These are phyloP conservation scores for Cephalotrichum gorgonifer DNA, from an alignment of 2,329 filamentous ascomycete genomes.

Conservation along the genomic window DNA sequence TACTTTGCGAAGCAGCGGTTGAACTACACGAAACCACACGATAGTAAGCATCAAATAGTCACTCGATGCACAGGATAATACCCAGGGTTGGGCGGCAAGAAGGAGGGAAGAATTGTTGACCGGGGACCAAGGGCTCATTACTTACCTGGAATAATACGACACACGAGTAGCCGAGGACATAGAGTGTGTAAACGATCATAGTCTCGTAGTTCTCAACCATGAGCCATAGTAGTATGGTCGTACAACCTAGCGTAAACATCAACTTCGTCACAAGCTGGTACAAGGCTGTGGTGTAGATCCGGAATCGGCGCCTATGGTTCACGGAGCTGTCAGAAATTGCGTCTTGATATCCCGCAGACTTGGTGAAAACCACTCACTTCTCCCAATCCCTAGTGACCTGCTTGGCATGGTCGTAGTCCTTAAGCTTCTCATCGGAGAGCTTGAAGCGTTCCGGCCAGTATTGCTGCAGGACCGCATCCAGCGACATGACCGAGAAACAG, in stretches of 20 bases:
- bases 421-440: constrained; percentile 21
- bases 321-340: not conserved
- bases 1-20: constrained; percentile 28
- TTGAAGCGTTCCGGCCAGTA: constrained; percentile 23
- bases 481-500: constrained; percentile 23
- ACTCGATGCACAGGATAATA: too few species aligned
- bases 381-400: constrained; percentile 12
- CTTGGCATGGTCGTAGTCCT: constrained; percentile 15
- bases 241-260: constrained; percentile 19
- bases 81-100: not conserved
- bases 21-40: constrained; percentile 12
- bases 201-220: constrained; percentile 19
- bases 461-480: constrained; percentile 23
- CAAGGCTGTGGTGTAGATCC: constrained; percentile 15
- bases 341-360: not conserved
- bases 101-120: too few species aligned
- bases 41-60: too few species aligned
- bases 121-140: too few species aligned
- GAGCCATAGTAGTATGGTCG: constrained; percentile 21
- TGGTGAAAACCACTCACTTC: constrained; percentile 3
- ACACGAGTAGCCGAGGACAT: constrained; percentile 22
- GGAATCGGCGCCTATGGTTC: constrained; percentile 7
- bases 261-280: constrained; percentile 18
- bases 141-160: constrained; percentile 22
- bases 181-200: constrained; percentile 22